phyloP scores from a whole-genome alignment of 495 filamentous ascomycete genomes.

The Penicillium crystallinum region DNA sequence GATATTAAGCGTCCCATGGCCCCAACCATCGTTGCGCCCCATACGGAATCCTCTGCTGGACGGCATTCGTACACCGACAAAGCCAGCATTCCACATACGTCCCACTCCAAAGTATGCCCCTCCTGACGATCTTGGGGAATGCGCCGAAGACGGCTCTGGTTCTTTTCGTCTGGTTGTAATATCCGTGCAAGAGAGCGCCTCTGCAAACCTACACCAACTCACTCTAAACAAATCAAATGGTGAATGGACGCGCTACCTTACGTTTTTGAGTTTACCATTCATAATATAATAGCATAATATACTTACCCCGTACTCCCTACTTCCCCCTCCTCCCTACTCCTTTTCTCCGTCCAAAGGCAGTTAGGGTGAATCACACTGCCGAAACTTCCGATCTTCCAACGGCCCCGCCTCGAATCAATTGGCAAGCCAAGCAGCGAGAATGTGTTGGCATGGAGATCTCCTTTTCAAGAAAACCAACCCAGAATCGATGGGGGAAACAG shows the following conservation, averaged over 20 bases:
- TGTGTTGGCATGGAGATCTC: background rate
- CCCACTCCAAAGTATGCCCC: background rate
- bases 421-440: background rate
- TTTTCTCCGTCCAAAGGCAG: too few species aligned
- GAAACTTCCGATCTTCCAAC: background rate
- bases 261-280: background rate
- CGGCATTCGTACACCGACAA: constrained; percentile 3
- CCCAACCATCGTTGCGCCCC: too few species aligned
- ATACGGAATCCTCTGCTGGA: background rate
- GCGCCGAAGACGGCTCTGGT: constrained; percentile 1
- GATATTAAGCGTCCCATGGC: background rate
- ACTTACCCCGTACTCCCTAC: too few species aligned
- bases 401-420: background rate
- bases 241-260: background rate
- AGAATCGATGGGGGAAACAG: background rate
- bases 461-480: background rate
- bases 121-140: constrained; percentile 7
- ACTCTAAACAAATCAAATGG: background rate
- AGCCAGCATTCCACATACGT: constrained; percentile 5
- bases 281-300: background rate
- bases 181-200: background rate
- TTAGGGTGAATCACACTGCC: background rate
- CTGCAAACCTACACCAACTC: background rate
- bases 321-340: too few species aligned
- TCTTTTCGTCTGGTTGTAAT: background rate